These are phyloP conservation scores for Cercospora berteroae DNA, from an alignment of 2,329 filamentous ascomycete species.

Conservation along the genomic window DNA sequence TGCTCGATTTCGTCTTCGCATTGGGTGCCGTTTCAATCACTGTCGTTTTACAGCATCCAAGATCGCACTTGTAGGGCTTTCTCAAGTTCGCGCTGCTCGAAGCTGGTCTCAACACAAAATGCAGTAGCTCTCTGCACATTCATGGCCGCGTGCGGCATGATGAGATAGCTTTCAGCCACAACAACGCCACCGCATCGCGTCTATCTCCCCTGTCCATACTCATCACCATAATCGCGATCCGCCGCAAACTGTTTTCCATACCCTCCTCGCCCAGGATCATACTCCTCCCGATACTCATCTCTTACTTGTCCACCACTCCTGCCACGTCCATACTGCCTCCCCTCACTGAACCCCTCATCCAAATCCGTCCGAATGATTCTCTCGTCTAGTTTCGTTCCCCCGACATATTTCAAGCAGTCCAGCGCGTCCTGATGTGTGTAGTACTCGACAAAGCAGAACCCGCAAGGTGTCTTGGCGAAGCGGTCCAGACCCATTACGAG, in stretches of 20 bases:
- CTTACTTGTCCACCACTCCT: constrained; percentile 96
- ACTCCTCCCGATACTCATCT: constrained; percentile 97
- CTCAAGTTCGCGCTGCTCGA: neutral
- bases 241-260: constrained; percentile 75
- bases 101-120: neutral
- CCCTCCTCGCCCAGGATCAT: constrained; percentile 88
- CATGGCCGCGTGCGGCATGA: neutral
- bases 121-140: neutral
- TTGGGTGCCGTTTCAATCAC: neutral
- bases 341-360: constrained; percentile 93
- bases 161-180: neutral
- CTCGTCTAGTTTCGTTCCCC: constrained; percentile 96
- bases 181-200: neutral
- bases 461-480: constrained; percentile 95
- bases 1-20: neutral
- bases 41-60: neutral
- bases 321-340: constrained; percentile 88
- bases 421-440: constrained; percentile 96
- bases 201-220: constrained; percentile 22
- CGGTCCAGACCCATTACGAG: constrained; percentile 97
- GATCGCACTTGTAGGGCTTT: neutral
- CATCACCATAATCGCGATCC: constrained; percentile 44
- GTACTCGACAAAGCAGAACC: constrained; percentile 99
- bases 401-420: constrained; percentile 98
- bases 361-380: constrained; percentile 92